These are phyloP conservation scores for Diaporthe ilicicola DNA, from an alignment of 2,329 filamentous ascomycete genomes.

Conservation along the genomic window DNA sequence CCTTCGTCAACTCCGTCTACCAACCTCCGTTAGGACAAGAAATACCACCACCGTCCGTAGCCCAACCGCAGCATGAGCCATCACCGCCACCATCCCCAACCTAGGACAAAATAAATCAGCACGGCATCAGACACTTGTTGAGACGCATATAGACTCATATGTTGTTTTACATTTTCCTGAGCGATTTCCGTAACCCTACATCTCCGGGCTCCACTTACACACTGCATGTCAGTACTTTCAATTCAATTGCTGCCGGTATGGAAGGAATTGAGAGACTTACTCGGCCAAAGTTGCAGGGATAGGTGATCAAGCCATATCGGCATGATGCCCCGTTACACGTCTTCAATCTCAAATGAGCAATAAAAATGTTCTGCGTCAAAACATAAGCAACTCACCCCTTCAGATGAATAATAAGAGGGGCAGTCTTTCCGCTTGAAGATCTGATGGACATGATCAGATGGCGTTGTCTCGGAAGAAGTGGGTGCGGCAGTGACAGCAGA, in stretches of 20 bases:
- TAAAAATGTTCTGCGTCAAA: background rate
- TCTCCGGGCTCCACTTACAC: too few species aligned
- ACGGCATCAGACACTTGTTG: too few species aligned
- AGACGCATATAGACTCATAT: too few species aligned
- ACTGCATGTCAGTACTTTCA: background rate
- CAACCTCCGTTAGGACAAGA: background rate
- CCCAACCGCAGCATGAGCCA: background rate
- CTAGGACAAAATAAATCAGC: too few species aligned
- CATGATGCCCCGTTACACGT: background rate
- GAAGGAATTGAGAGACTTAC: background rate
- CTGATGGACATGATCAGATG: background rate
- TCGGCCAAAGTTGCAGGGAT: background rate
- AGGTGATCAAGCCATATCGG: background rate
- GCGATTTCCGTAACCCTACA: too few species aligned
- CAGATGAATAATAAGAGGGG: background rate
- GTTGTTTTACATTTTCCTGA: too few species aligned
- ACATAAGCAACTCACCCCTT: background rate
- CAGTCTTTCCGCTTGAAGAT: background rate
- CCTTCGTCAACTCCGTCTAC: background rate
- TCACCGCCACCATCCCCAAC: background rate
- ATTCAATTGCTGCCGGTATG: background rate
- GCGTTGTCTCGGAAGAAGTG: background rate
- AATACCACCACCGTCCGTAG: background rate
- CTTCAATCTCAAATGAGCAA: background rate
- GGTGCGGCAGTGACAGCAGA: background rate